phyloP scores from a whole-genome alignment of 768 basidiomycete genomes.

The Agrocybe praecox region DNA sequence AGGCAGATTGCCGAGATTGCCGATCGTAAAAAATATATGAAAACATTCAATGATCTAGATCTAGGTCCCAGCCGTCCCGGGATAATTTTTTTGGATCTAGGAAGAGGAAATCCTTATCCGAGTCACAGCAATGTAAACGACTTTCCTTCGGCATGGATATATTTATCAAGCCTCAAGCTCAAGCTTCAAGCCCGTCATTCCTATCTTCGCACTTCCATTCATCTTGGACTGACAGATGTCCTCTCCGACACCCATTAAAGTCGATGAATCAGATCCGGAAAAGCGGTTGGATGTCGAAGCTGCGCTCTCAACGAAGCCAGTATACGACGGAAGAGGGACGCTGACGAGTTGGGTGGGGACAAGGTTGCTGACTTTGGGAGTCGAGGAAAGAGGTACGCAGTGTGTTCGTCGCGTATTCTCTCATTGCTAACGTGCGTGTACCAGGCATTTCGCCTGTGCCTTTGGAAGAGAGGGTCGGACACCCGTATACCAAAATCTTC shows the following conservation, averaged over 20 bases:
- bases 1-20: background rate
- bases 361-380: slow-evolving; percentile 8
- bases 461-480: slow-evolving; percentile 56
- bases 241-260: background rate
- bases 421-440: background rate
- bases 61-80: too few relatives aligned
- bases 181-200: background rate
- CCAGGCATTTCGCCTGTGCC: slow-evolving; percentile 61
- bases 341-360: slow-evolving; percentile 3
- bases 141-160: background rate
- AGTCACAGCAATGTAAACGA: too few relatives aligned
- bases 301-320: background rate
- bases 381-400: slow-evolving; percentile 9
- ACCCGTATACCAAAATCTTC: slow-evolving; percentile 68
- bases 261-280: slow-evolving; percentile 1
- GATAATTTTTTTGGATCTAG: too few relatives aligned
- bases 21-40: too few relatives aligned
- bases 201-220: background rate
- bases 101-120: too few relatives aligned
- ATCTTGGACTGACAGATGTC: background rate
- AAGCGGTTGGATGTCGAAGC: background rate
- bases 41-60: too few relatives aligned
- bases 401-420: too few relatives aligned
- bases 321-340: background rate
- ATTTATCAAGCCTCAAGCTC: background rate